Evolutionary conservation across 176 grass and related monocot genomes (phyloP).

Genomic region (Puccinellia tenuiflora): DNA sequence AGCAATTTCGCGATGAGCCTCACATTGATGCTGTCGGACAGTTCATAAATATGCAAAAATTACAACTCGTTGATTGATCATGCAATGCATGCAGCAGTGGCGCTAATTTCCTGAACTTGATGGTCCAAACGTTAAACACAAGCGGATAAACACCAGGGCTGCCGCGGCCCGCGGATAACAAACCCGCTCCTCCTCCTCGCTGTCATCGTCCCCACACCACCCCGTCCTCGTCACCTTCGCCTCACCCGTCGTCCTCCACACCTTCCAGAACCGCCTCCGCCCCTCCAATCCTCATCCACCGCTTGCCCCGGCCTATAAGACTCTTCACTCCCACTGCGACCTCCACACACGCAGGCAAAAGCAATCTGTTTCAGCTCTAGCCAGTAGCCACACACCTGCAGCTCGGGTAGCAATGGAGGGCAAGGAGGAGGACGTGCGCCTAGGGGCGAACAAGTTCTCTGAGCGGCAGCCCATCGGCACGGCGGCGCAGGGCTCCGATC

Average conservation of each 20-base stretch:
- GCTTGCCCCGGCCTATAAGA: conserved; percentile 37
- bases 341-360: not conserved
- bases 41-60: no score
- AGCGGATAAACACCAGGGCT: not conserved
- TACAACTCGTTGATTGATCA: not conserved
- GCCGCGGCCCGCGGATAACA: not conserved
- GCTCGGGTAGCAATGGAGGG: conserved; percentile 44
- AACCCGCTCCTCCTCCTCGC: conserved; percentile 10
- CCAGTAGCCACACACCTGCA: not conserved
- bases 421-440: conserved; percentile 78
- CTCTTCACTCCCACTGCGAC: conserved; percentile 20
- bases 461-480: conserved; percentile 84
- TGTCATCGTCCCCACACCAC: conserved; percentile 9
- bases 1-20: no score
- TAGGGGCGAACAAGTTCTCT: conserved; percentile 74
- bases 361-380: not conserved
- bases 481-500: conserved; percentile 54
- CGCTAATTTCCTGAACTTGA: not conserved
- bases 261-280: conserved; percentile 41
- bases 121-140: not conserved
- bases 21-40: no score
- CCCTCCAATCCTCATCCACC: not conserved
- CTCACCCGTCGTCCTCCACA: conserved; percentile 15
- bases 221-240: conserved; percentile 11
- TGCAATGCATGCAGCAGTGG: not conserved